Evolutionary conservation across 371 early-diverging fungal genomes (phyloP).

Genomic region (Rhizopus arrhizus): DNA sequence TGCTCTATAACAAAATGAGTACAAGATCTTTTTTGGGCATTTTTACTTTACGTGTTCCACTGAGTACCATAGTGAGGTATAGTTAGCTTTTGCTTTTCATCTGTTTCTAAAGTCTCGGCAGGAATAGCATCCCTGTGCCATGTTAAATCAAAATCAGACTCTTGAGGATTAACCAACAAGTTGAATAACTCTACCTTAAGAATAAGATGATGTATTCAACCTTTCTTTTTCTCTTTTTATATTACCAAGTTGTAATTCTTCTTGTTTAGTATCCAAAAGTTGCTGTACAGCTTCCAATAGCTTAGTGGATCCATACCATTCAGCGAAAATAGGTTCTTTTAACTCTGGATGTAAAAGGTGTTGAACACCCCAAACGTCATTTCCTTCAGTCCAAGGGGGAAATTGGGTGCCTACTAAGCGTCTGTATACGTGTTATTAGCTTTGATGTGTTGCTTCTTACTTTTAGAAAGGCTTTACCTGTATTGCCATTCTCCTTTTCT

Average conservation of each 20-base stretch:
- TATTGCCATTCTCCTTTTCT: constrained; percentile 53
- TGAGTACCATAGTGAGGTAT: constrained; percentile 62
- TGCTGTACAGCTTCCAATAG: constrained; percentile 49
- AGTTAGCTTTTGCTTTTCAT: constrained; percentile 44
- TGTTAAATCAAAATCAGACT: constrained; percentile 54
- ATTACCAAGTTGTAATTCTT: constrained; percentile 53
- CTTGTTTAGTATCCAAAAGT: constrained; percentile 35
- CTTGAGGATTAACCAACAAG: constrained; percentile 54
- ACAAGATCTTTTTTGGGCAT: too few species aligned
- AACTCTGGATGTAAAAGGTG: constrained; percentile 55
- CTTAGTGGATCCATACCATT: constrained; percentile 52
- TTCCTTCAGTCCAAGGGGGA: constrained; percentile 59
- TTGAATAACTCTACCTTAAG: constrained; percentile 50
- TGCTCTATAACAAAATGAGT: constrained; percentile 26
- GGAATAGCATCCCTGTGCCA: constrained; percentile 63
- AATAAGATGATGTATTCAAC: too few species aligned
- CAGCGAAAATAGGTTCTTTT: constrained; percentile 50
- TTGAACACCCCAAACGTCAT: constrained; percentile 61
- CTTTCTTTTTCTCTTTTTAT: too few species aligned
- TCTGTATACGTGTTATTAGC: background rate
- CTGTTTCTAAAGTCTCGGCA: constrained; percentile 47
- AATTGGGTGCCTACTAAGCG: constrained; percentile 60
- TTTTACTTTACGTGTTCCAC: constrained; percentile 57
- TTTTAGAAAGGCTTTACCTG: constrained; percentile 24
- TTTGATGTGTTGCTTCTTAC: background rate